A percentile compares a stretch with the other conserved stretches of the same genome.
Evolutionary conservation across 768 basidiomycete species (phyloP).

Genomic region (Cystoderma amianthinum): DNA sequence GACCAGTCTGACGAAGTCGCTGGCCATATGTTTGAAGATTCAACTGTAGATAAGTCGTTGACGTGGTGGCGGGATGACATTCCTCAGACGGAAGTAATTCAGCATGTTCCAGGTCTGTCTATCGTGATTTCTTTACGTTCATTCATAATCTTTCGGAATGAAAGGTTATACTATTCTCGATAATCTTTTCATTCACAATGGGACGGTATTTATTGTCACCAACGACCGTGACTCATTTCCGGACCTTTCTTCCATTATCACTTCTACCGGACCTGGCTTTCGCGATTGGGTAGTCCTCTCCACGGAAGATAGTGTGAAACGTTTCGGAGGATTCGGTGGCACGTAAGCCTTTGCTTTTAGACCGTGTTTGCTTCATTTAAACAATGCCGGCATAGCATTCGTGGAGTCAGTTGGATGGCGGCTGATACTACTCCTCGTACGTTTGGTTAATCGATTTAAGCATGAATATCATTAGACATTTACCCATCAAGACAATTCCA

Average conservation of each 20-base stretch:
- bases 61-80: slow-evolving; percentile 47
- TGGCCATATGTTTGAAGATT: slow-evolving; percentile 19
- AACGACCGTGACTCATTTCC: slow-evolving; percentile 63
- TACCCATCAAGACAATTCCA: slow-evolving; percentile 49
- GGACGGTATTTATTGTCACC: slow-evolving; percentile 68
- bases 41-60: slow-evolving; percentile 46
- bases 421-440: slow-evolving; percentile 44
- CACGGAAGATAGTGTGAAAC: slow-evolving; percentile 34
- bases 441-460: slow-evolving; percentile 14
- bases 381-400: slow-evolving; percentile 33
- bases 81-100: slow-evolving; percentile 49
- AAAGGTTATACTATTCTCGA: slow-evolving; percentile 82
- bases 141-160: not conserved
- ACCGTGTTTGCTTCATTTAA: slow-evolving; percentile 1
- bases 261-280: slow-evolving; percentile 26
- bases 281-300: slow-evolving; percentile 59
- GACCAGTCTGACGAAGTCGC: slow-evolving; percentile 18
- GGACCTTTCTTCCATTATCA: slow-evolving; percentile 39
- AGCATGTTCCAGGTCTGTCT: slow-evolving; percentile 58
- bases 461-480: slow-evolving; percentile 7
- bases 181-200: slow-evolving; percentile 69
- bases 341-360: slow-evolving; percentile 27
- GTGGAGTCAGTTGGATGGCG: slow-evolving; percentile 65
- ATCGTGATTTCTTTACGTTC: slow-evolving; percentile 8
- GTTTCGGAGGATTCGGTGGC: slow-evolving; percentile 47